A percentile compares a stretch with the other conserved stretches of the same genome.
phyloP scores from a whole-genome alignment of 305 asterid genomes.

The Fraxinus albicans region DNA sequence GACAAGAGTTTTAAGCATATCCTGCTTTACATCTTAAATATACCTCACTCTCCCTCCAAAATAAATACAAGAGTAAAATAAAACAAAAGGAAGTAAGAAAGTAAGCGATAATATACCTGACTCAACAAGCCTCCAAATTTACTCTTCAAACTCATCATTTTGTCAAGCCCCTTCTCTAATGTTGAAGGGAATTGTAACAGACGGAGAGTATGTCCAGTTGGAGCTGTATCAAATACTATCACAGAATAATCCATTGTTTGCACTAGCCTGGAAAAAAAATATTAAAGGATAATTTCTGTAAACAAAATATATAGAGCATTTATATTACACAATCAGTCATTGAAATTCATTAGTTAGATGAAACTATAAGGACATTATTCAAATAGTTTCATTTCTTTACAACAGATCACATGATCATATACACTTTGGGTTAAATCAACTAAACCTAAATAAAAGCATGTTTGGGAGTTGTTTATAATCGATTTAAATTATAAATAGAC shows the following conservation, averaged over 20 bases:
- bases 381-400: not conserved
- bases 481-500: not conserved
- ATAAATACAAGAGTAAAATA: not conserved
- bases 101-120: conserved; percentile 50
- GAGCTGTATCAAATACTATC: conserved; percentile 95
- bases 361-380: not conserved
- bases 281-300: not conserved
- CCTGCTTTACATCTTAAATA: conserved; percentile 3
- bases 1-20: not conserved
- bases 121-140: conserved; percentile 84
- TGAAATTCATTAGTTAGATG: not conserved
- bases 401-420: not conserved
- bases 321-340: not conserved
- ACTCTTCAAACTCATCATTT: conserved; percentile 85
- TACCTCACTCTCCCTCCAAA: not conserved
- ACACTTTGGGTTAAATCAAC: not conserved
- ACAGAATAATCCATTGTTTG: conserved; percentile 93
- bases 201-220: conserved; percentile 96
- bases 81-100: not conserved
- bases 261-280: conserved; percentile 61
- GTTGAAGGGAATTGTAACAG: conserved; percentile 93
- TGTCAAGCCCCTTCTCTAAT: conserved; percentile 82
- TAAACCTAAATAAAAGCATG: not conserved
- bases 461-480: not conserved
- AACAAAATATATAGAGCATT: not conserved